phyloP scores from a whole-genome alignment of 78 protist species.

The Polysphondylium violaceum region DNA sequence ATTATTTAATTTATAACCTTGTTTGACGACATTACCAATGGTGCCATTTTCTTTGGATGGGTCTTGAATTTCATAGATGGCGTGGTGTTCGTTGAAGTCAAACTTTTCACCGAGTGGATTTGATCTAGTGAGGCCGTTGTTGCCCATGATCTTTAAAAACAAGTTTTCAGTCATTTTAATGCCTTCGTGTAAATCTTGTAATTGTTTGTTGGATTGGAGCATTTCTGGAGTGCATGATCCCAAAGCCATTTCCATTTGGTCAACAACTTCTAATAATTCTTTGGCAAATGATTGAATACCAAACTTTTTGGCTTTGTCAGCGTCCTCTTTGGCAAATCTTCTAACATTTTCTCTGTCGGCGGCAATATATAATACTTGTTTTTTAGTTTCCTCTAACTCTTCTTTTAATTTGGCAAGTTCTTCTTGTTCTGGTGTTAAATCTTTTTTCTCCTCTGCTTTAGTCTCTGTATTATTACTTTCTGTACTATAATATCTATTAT shows the following conservation, averaged over 20 bases:
- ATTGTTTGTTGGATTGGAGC: conserved; percentile 21
- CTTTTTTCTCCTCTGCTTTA: background rate
- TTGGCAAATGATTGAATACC: conserved; percentile 71
- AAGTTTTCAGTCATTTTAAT: conserved; percentile 68
- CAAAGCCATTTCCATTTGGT: conserved; percentile 69
- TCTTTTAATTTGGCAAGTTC: conserved; percentile 24
- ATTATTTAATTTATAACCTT: conserved; percentile 65
- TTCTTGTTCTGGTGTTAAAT: conserved; percentile 2
- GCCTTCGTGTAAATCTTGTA: conserved; percentile 55
- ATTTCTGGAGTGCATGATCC: conserved; percentile 10
- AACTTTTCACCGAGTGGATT: conserved; percentile 75
- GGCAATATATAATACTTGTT: conserved; percentile 58
- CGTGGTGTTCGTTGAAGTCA: conserved; percentile 57
- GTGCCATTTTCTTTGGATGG: conserved; percentile 53
- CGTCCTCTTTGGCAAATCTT: conserved; percentile 49
- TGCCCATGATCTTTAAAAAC: conserved; percentile 76
- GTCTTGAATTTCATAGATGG: conserved; percentile 63
- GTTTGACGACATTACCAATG: conserved; percentile 34
- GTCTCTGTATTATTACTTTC: conserved; percentile 22
- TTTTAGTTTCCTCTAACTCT: conserved; percentile 67
- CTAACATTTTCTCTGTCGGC: conserved; percentile 78
- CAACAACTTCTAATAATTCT: conserved; percentile 63
- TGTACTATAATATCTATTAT: conserved; percentile 28
- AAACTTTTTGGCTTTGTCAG: conserved; percentile 71
- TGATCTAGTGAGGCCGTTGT: conserved; percentile 45